phyloP scores from a whole-genome alignment of 495 filamentous ascomycete species.

The Saxophila tyrrhenica region DNA sequence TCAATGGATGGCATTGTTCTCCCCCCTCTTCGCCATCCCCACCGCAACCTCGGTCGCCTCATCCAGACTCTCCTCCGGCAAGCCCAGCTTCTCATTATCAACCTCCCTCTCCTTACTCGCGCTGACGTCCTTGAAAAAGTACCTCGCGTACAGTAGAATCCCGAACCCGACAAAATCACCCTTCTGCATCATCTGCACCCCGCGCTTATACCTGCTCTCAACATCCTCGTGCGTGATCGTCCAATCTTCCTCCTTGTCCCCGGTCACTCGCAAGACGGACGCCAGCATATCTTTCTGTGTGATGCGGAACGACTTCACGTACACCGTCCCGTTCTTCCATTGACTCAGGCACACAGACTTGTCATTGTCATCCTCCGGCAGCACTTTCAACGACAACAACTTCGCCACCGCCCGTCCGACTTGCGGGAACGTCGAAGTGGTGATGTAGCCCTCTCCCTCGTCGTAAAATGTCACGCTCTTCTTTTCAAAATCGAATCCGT shows the following conservation, averaged over 20 bases:
- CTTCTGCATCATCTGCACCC: constrained; percentile 30
- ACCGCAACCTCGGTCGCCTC: constrained; percentile 36
- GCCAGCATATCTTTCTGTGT: constrained; percentile 40
- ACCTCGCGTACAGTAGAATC: constrained; percentile 40
- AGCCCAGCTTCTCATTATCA: constrained; percentile 40
- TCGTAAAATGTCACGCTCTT: constrained; percentile 36
- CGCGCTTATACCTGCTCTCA: constrained; percentile 35
- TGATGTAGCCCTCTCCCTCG: constrained; percentile 35
- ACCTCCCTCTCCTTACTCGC: constrained; percentile 35
- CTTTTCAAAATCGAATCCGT: constrained; percentile 38
- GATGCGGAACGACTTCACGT: constrained; percentile 33
- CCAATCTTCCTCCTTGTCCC: constrained; percentile 2
- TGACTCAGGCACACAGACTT: constrained; percentile 10
- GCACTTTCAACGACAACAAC: constrained; percentile 9
- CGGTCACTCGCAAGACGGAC: constrained; percentile 37
- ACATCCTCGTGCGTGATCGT: constrained; percentile 33
- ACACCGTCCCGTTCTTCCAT: constrained; percentile 31
- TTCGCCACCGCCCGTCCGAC: constrained; percentile 28
- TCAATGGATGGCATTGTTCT: background rate
- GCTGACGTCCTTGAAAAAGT: constrained; percentile 41
- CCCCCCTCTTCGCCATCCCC: constrained; percentile 1
- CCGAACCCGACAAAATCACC: constrained; percentile 40
- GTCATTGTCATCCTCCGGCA: constrained; percentile 2
- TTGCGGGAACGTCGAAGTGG: constrained; percentile 33
- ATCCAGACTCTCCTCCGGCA: constrained; percentile 51